Evolutionary conservation across 1,139 yeast species (phyloP).

Genomic region (Debaryomyces subglobosus): DNA sequence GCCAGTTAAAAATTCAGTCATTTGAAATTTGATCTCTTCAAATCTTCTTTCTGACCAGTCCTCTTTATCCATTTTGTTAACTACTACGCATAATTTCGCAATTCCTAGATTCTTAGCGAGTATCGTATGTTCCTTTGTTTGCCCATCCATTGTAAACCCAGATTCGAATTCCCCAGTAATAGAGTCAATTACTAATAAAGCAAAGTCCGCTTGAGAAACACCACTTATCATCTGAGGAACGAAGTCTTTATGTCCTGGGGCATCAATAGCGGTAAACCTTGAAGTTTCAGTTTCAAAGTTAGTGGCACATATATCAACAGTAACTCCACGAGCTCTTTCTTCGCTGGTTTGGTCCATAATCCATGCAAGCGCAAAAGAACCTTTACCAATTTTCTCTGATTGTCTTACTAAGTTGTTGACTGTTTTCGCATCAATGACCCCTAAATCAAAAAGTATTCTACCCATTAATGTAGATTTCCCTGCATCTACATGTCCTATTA

Average conservation of each 20-base stretch:
- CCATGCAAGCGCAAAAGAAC: slow-evolving; percentile 97
- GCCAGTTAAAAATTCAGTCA: slow-evolving; percentile 57
- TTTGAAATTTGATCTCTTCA: slow-evolving; percentile 58
- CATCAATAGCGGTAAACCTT: slow-evolving; percentile 87
- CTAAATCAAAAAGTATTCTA: slow-evolving; percentile 75
- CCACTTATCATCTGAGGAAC: slow-evolving; percentile 60
- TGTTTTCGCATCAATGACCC: slow-evolving; percentile 77
- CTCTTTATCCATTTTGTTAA: slow-evolving; percentile 84
- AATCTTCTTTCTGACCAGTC: slow-evolving; percentile 73
- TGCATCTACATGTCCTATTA: slow-evolving; percentile 96
- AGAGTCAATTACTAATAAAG: slow-evolving; percentile 76
- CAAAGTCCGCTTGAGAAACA: slow-evolving; percentile 64
- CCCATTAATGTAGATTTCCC: slow-evolving; percentile 98
- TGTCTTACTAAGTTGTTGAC: slow-evolving; percentile 79
- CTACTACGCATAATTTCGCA: slow-evolving; percentile 71
- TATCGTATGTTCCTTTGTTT: slow-evolving; percentile 90
- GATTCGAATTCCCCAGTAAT: slow-evolving; percentile 85
- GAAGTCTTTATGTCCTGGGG: slow-evolving; percentile 68
- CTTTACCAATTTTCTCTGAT: slow-evolving; percentile 81
- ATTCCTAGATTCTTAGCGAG: slow-evolving; percentile 84
- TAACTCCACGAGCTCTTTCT: slow-evolving; percentile 89
- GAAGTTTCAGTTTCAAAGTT: slow-evolving; percentile 69
- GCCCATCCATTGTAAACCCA: slow-evolving; percentile 86
- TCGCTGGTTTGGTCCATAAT: slow-evolving; percentile 93
- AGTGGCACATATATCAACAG: slow-evolving; percentile 89